phyloP scores from a whole-genome alignment of 352 stramenopile species.

The Blastocystis sp. region DNA sequence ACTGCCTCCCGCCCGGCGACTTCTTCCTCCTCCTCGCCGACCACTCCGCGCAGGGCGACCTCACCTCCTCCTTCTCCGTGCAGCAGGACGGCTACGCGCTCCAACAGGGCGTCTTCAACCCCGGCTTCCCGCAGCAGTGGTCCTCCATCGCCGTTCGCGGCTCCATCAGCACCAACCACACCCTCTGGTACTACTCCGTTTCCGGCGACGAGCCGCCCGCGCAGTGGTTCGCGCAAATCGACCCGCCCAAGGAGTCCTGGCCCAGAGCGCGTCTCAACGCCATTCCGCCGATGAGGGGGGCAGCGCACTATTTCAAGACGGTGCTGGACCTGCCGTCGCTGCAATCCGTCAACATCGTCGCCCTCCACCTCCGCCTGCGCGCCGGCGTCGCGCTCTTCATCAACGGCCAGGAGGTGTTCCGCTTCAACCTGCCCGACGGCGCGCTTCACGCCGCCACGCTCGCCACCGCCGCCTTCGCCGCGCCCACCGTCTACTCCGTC shows the following conservation, averaged over 20 bases:
- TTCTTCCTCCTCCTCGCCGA: slow-evolving; percentile 12
- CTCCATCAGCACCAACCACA: background rate
- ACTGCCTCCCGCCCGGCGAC: slow-evolving; percentile 1
- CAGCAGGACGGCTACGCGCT: slow-evolving; percentile 1
- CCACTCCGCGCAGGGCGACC: slow-evolving; percentile 4
- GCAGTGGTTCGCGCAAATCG: slow-evolving; percentile 38
- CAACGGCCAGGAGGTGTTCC: slow-evolving; percentile 52
- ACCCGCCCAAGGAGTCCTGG: slow-evolving; percentile 26
- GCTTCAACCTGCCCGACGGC: slow-evolving; percentile 50
- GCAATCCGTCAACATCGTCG: background rate
- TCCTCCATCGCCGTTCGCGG: background rate
- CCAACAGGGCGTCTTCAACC: slow-evolving; percentile 1
- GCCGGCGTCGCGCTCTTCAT: slow-evolving; percentile 59
- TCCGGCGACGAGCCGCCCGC: background rate
- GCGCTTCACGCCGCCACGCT: slow-evolving; percentile 1
- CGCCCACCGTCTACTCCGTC: slow-evolving; percentile 17
- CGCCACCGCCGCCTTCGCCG: background rate
- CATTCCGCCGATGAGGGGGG: slow-evolving; percentile 2
- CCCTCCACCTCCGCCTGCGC: background rate
- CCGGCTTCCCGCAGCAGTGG: slow-evolving; percentile 38
- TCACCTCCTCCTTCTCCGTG: background rate
- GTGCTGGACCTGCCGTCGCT: slow-evolving; percentile 25
- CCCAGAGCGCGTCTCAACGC: slow-evolving; percentile 1
- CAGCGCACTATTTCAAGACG: slow-evolving; percentile 65
- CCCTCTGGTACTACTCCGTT: slow-evolving; percentile 16